Evolutionary conservation across 805 yeast species (phyloP).

Genomic region (Nakazawaea ambrosiae): DNA sequence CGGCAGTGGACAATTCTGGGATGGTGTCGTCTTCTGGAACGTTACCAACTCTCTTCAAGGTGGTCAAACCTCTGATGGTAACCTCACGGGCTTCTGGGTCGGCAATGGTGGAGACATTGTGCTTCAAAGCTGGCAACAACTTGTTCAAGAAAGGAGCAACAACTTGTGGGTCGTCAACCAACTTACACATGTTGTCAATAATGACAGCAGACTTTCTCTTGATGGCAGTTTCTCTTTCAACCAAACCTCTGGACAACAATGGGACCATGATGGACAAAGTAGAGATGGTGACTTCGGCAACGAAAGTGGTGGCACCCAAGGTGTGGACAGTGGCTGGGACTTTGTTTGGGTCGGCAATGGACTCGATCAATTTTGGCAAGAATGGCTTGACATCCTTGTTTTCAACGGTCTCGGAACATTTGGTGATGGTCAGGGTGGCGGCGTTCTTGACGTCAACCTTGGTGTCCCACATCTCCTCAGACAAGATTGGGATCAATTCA

Average conservation of each 20-base stretch:
- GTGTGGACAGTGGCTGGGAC: conserved; percentile 99
- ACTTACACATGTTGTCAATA: conserved; percentile 99
- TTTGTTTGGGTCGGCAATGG: conserved; percentile 94
- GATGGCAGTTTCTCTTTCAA: conserved; percentile 99
- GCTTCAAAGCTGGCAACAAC: conserved; percentile 92
- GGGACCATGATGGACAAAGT: conserved; percentile 99
- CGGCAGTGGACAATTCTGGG: conserved; percentile 98
- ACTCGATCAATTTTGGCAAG: conserved; percentile 94
- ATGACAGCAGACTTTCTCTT: conserved; percentile 99
- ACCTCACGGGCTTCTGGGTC: conserved; percentile 99
- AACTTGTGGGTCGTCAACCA: conserved; percentile 99
- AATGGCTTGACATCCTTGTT: conserved; percentile 99
- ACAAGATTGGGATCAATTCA: conserved; percentile 94
- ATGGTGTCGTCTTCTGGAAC: conserved; percentile 82
- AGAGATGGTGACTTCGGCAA: conserved; percentile 99
- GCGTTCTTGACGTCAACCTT: conserved; percentile 96
- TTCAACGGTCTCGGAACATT: conserved; percentile 95
- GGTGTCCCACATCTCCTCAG: conserved; percentile 99
- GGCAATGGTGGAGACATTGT: conserved; percentile 93
- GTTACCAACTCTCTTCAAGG: conserved; percentile 98
- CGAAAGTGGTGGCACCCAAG: conserved; percentile 99
- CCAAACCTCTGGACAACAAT: conserved; percentile 97
- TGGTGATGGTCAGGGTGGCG: conserved; percentile 92
- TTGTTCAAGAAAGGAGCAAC: conserved; percentile 98
- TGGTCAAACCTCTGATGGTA: conserved; percentile 92